Evolutionary conservation across 1,139 yeast genomes (phyloP), one percentile per base, ranked within the genome.

Genomic region (Saccharomycopsis hybrid): DNA sequence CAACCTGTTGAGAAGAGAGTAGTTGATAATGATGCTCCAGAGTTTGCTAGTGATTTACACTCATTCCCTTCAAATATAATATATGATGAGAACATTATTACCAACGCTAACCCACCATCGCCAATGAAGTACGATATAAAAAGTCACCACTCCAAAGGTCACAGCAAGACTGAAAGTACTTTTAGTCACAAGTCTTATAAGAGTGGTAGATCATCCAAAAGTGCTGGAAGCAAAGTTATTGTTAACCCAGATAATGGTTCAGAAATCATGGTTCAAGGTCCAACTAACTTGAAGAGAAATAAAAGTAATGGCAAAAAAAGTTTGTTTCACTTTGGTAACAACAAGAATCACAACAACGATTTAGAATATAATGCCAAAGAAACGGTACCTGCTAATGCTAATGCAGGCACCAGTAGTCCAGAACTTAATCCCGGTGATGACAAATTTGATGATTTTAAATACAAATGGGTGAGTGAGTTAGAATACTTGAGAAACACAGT

Each of bases 101-200:
- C 54, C 24, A 51, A 51, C 28, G 54, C 54, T 9, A 51, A 44
- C 41, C 54, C 54, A 7, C 54, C 54, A 4, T 49, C 52, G 13
- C 54, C 54, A 24, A 46, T 44, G 48, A 48, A 48, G 35, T 48
- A 48, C 38, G 46, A 41, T 18, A 3, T 47, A 29, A 30, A 43
- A 9, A 25, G 28, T 32, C 33, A 38, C n/a, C 33, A 46, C 32
- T 39, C 38, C 41, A 36, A 38, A 9, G 52, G 52, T 18, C 54
- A 51, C 33, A 30, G 30, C 32, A 51, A 51, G 42, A 44, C 54
- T 30, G 49, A 44, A 28, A 41, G 47, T 29, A 37, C 44, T 7
- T 49, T 39, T 32, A 27, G 41, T 24, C 45, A 51, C 46, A 44
- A 44, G 41, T 42, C 51, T 5, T 24, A 32, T 27, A 49, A 49